These are phyloP conservation scores for Austropuccinia psidii DNA, from an alignment of 1,284 basidiomycete species.

Conservation along the genomic window DNA sequence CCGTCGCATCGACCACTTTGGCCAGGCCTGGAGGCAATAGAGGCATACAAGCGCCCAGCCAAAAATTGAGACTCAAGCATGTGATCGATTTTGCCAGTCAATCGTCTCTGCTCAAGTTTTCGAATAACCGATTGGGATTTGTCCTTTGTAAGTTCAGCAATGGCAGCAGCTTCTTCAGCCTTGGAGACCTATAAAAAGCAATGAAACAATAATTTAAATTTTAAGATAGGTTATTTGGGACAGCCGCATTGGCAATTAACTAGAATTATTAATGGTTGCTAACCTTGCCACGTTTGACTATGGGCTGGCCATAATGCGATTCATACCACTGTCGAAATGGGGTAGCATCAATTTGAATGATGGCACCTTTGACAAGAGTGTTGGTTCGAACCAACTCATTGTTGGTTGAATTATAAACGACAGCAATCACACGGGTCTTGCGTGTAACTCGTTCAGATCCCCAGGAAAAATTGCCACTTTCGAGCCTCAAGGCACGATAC, in stretches of 20 bases:
- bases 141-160: conserved; percentile 51
- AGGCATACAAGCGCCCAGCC: conserved; percentile 80
- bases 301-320: conserved; percentile 55
- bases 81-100: conserved; percentile 82
- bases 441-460: conserved; percentile 79
- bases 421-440: conserved; percentile 89
- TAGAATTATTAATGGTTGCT: conserved; percentile 1
- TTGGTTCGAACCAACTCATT: conserved; percentile 98
- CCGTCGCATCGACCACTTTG: conserved; percentile 90
- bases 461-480: conserved; percentile 94
- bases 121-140: conserved; percentile 81
- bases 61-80: conserved; percentile 76
- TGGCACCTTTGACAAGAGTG: conserved; percentile 87
- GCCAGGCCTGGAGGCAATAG: conserved; percentile 82
- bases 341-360: conserved; percentile 91
- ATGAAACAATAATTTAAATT: not conserved
- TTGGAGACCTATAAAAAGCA: not conserved
- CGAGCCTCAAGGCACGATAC: conserved; percentile 85
- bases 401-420: conserved; percentile 96
- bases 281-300: conserved; percentile 53
- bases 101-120: conserved; percentile 75
- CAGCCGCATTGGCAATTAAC: conserved; percentile 49
- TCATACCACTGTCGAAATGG: conserved; percentile 99
- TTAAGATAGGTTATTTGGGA: not conserved
- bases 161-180: conserved; percentile 47